Evolutionary conservation across 1,139 yeast genomes (phyloP), one percentile per base, ranked within the genome.

Genomic region (Suhomyces kunorum): DNA sequence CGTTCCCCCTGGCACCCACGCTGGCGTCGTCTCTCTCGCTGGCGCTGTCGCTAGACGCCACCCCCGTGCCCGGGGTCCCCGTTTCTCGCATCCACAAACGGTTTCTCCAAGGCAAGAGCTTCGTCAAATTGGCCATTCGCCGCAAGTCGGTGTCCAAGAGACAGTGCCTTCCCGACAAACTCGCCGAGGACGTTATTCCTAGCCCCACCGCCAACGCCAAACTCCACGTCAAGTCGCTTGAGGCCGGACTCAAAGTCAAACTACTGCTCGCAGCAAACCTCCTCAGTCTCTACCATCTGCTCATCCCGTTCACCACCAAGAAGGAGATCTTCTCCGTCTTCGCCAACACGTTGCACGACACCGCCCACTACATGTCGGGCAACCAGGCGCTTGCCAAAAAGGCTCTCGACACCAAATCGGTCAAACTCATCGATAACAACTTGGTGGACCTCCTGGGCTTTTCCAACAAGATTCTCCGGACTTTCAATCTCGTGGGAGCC

Each of bases 231-330:
- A 71, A 77, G 43, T 77, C 80, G 5, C 57, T 78, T 20, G 78
- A 78, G 36, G 79, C 81, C 1, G 79, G 77, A 12, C 66, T 80
- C 9, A 64, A 72, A 45, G 71, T 78, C 8, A 66, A 77, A 38
- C 55, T 78, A 15, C 68, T 81, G 0, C 47, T 72, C 30, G 74
- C 74, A 2, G 71, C 77, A 5, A 67, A 72, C 23, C 53, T 78
- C 34, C 56, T 68, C 6, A 55, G 66, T 3, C 56, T 78, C 19
- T 76, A 76, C 54, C 67, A 72, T 33, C 61, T 69, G 16, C 54
- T 78, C 28, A 73, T 74, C 6, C 74, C 73, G 5, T 66, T 64
- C 40, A 57, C 63, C 6, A 44, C 53, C 35, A 52, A 44, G 23
- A 46, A 41, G 24, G 48, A 46, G 13, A 43, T 48, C 11, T 29